Base-by-base conservation (phyloP, 2,329 filamentous ascomycete species). In the Corynespora cassiicola region DNA sequence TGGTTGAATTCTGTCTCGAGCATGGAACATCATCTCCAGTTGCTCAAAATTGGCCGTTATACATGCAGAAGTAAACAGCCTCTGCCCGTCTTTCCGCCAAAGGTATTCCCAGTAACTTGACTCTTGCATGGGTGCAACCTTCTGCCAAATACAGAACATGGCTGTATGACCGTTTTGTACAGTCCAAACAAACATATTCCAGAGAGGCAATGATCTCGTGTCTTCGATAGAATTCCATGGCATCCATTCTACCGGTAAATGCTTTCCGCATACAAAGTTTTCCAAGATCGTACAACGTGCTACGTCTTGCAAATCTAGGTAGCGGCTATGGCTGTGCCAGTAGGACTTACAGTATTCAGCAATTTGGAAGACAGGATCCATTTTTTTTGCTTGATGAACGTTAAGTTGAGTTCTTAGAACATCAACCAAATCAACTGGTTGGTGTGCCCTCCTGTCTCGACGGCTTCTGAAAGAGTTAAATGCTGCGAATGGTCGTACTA, bases 131-230 rank as follows among this genome's bases (percentile, higher is more conserved):
- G 15, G 39, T 7, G 33, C 42, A 32, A 46, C 23, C 20, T 27
- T 40, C 18, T 45, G 36, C 49, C 49, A 52, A 9, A 47, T 28
- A 36, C 26, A 32, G 19, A 47, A 47, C 6, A 52, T 35, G 36
- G 35, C 36, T 25, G 33, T 47, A 39, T 52, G 42, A 25, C 33
- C 39, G 14, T 52, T 35, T 25, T 32, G 12, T 38, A 52, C 40
- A 33, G 49, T 31, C 49, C 49, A 52, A 27, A 43, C n/a, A 31
- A 50, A 52, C 33, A 50, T 47, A 14, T 44, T 39, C 49, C 49
- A 52, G 35, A 37, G 28, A 19, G 46, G 49, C 24, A 52, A 43
- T 7, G 36, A 39, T 21, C 35, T 26, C 22, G 31, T 31, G 19
- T 42, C 35, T 16, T 38, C 20, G 18, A 41, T 37, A n/a, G 24